These are phyloP conservation scores for Graphilbum ipis-grandicollis DNA, from an alignment of 2,329 filamentous ascomycete species.

Conservation along the genomic window DNA sequence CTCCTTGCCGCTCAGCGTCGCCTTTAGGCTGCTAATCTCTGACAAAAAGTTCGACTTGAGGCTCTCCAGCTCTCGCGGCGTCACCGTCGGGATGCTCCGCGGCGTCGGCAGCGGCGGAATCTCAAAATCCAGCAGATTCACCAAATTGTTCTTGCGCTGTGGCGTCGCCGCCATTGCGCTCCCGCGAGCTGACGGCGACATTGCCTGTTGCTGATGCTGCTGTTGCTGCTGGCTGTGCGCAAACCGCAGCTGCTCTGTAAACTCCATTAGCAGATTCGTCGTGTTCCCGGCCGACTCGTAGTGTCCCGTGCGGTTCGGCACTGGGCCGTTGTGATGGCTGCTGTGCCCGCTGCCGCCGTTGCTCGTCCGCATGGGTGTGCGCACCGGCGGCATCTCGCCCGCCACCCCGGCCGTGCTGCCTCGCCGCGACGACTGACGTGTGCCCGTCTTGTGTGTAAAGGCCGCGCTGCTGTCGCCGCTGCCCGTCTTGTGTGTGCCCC, in stretches of 20 bases:
- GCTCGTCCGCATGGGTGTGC: neutral
- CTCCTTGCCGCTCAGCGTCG: constrained; percentile 80
- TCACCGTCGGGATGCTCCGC: constrained; percentile 77
- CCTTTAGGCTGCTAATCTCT: constrained; percentile 86
- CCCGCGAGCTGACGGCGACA: too few species aligned
- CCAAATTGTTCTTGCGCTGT: constrained; percentile 31
- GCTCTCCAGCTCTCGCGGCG: constrained; percentile 79
- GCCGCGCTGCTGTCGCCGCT: too few species aligned
- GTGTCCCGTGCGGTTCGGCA: constrained; percentile 21
- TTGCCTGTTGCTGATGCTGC: constrained; percentile 19
- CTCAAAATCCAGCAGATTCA: constrained; percentile 74
- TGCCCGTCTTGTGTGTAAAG: neutral
- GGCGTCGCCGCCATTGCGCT: constrained; percentile 27
- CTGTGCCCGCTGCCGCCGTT: constrained; percentile 22
- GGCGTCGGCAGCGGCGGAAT: constrained; percentile 88
- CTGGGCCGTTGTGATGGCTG: constrained; percentile 37
- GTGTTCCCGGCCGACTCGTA: constrained; percentile 39
- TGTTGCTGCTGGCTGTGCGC: constrained; percentile 22
- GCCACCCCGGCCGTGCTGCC: neutral
- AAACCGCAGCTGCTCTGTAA: constrained; percentile 54
- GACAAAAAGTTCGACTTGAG: constrained; percentile 83
- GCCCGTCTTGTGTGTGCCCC: too few species aligned
- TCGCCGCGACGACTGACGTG: too few species aligned
- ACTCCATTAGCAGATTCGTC: constrained; percentile 70
- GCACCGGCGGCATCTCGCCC: neutral